Evolutionary conservation across 192 early-diverging fungal species (phyloP).

Genomic region (Endogone sp.): DNA sequence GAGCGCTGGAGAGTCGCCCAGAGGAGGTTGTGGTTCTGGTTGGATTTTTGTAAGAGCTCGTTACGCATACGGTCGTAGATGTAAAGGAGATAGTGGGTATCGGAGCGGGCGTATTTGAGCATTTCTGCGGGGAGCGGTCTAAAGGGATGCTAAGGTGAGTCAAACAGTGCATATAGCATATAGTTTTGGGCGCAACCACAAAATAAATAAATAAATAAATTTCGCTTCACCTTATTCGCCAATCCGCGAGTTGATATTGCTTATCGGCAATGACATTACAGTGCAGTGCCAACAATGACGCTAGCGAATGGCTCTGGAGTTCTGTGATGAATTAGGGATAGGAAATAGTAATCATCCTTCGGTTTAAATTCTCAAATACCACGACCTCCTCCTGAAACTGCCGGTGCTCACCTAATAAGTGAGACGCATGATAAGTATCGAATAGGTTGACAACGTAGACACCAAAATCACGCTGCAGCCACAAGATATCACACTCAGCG

Average conservation of each 20-base stretch:
- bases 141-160: neutral
- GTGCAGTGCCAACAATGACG: constrained; percentile 76
- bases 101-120: constrained; percentile 86
- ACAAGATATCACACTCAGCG: constrained; percentile 92
- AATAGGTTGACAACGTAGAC: constrained; percentile 95
- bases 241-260: constrained; percentile 93
- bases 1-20: constrained; percentile 62
- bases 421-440: constrained; percentile 93
- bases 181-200: too few relatives aligned
- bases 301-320: constrained; percentile 74
- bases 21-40: constrained; percentile 63
- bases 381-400: neutral
- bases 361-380: neutral
- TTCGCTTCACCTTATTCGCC: constrained; percentile 76
- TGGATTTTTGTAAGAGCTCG: constrained; percentile 66
- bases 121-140: constrained; percentile 92
- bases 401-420: constrained; percentile 66
- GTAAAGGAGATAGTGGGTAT: constrained; percentile 96
- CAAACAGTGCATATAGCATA: too few relatives aligned
- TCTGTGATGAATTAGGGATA: too few relatives aligned
- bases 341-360: neutral
- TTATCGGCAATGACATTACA: constrained; percentile 86
- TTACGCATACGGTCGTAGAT: constrained; percentile 92
- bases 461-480: constrained; percentile 98
- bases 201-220: too few relatives aligned